Evolutionary conservation across 176 grass and related monocot genomes (phyloP).

Genomic region (Carex myosuroides): DNA sequence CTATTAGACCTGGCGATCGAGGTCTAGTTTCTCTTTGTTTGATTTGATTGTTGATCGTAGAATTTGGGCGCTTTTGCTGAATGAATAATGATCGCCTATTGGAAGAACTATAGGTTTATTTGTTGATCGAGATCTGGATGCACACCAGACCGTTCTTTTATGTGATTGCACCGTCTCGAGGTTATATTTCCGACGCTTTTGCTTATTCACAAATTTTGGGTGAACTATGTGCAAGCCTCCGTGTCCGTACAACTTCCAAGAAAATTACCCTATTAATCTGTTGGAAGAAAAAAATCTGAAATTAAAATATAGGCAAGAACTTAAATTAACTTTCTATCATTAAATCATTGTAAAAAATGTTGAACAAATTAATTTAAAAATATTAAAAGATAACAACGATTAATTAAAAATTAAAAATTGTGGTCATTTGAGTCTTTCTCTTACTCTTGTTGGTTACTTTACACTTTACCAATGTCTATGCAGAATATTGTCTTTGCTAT

Average conservation of each 20-base stretch:
- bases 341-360: neutral
- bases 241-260: neutral
- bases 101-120: neutral
- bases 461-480: neutral
- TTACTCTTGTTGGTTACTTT: neutral
- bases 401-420: neutral
- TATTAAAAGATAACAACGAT: neutral
- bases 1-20: neutral
- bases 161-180: neutral
- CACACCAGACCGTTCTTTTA: neutral
- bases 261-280: neutral
- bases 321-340: neutral
- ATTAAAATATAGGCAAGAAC: neutral
- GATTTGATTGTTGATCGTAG: constrained; percentile 4
- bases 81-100: neutral
- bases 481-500: neutral
- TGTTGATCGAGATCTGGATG: constrained; percentile 7
- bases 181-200: neutral
- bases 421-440: neutral
- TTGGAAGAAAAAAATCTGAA: neutral
- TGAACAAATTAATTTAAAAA: neutral
- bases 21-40: neutral
- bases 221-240: neutral
- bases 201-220: neutral
- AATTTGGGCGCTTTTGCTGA: neutral